Base-by-base conservation (phyloP, 495 filamentous ascomycete genomes). In the Podospora pseudoanserina region DNA sequence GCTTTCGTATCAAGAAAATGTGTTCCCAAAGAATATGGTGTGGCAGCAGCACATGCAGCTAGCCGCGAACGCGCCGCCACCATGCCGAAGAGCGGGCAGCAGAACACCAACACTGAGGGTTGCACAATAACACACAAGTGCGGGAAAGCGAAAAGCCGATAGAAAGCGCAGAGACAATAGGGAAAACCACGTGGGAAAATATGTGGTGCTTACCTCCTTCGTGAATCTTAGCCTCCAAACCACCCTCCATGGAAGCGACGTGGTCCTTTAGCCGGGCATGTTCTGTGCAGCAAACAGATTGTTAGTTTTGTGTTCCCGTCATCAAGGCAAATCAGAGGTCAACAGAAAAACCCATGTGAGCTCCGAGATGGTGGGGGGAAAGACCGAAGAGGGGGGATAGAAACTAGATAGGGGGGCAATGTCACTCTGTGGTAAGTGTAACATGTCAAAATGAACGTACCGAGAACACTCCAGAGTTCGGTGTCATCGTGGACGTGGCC, bases 401-500 rank as follows among this genome's bases (percentile, higher is more conserved):
- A 6, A 23, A 39, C 63, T 18, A 27, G 59, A 27, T 28, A 49
- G 60, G 19, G 60, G 19, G 16, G 30, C n/a, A 63, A 63, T 9
- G 55, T 19, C 55, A 7, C n/a, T 58, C 4, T 19, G 7, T 49
- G 39, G 39, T 49, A 60, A 60, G 61, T 69, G 68, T 68, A 74
- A 68, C 70, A n/a, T 68, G 71, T 70, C 54, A 56, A 66, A 69
- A 23, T 23, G 23, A 69, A 86, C 90, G 76, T 84, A 94, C 92
- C 91, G 61, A 99, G 85, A 54, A 97, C 96, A 72, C 91, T 94
- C 96, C 96, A 99, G 18, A 99, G 87, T 75, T 97, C 96, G 13
- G 93, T 97, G 76, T 99, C 96, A 78, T 96, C 95, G 75, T 98
- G 94, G 63, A 94, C 92, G 79, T 96, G 90, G 49, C 91, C 91